Percentiles rank a stretch among this genome's conserved stretches.
phyloP scores from a whole-genome alignment of 129 eudicot genomes.

The Flaveria brownii region DNA sequence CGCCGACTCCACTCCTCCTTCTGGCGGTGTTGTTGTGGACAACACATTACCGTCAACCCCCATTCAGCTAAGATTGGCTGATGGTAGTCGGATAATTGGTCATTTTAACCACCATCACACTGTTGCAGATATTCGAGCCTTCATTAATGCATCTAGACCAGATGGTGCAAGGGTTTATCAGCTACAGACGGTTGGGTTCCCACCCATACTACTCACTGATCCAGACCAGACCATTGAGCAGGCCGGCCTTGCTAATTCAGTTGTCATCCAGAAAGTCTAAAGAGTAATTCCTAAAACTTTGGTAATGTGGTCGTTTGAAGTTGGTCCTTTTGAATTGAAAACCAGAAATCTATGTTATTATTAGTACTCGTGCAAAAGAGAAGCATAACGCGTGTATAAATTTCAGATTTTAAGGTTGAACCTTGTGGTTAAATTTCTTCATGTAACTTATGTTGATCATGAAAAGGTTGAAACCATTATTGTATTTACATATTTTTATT shows the following conservation, averaged over 20 bases:
- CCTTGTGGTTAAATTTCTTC: constrained; percentile 10
- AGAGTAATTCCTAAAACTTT: constrained; percentile 16
- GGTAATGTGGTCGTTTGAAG: constrained; percentile 4
- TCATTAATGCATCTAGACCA: constrained; percentile 79
- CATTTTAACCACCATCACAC: constrained; percentile 86
- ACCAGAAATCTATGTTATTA: constrained; percentile 20
- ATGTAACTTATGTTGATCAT: background rate
- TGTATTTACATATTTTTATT: no score
- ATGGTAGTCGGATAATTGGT: constrained; percentile 73
- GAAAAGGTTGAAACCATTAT: no score
- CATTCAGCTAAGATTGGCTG: constrained; percentile 72
- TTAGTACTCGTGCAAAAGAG: constrained; percentile 16
- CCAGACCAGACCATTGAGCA: constrained; percentile 74
- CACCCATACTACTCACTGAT: constrained; percentile 76
- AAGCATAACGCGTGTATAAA: constrained; percentile 30
- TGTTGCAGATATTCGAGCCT: constrained; percentile 66
- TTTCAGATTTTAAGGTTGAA: constrained; percentile 19
- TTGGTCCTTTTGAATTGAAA: constrained; percentile 7
- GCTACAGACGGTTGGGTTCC: constrained; percentile 78
- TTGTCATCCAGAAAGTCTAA: constrained; percentile 65
- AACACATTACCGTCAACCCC: constrained; percentile 66
- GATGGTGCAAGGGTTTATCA: constrained; percentile 67
- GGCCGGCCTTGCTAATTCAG: constrained; percentile 88
- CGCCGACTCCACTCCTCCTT: constrained; percentile 35
- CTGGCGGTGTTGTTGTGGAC: constrained; percentile 62